Evolutionary conservation across 163 green algal genomes (phyloP), one percentile per base, ranked within the genome.

Genomic region (Chlorella variabilis): DNA sequence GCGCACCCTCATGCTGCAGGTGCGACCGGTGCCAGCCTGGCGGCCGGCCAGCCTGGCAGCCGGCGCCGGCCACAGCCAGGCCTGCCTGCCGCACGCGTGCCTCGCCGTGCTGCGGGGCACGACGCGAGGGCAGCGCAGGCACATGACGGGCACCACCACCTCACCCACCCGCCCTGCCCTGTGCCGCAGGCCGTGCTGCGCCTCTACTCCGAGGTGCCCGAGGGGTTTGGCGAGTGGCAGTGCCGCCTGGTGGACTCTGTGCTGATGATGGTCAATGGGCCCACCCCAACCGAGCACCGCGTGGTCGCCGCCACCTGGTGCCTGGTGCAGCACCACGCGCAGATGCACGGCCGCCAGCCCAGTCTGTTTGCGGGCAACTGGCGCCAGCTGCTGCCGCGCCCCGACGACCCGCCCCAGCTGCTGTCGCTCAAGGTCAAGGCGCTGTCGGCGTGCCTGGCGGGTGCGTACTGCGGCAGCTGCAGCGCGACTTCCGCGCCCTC

Each of bases 341-440:
- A 80, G 73, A 69, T 80, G 73, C 73, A 80, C 73, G 33, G 27
- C 27, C 54, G 56, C 33, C 73, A 38, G 73, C 73, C 73, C 73
- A 71, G 54, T 58, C 61, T 81, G 29, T 71, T 86, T 51, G 73
- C 71, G n/a, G 81, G 77, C 8, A 58, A 23, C 31, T 86, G 81
- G 81, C 58, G 66, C 41, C 81, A 81, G 56, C 71, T 86, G 25
- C 34, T 86, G 45, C 71, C 73, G 4, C 56, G 62, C 70, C 25
- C 34, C 31, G 73, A 74, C n/a, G 81, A 86, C 56, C 58, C 81
- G 11, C 27, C 73, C 1, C 71, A 86, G 81, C 70, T 86, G 48
- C 58, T 71, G 45, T 66, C 81, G 9, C 45, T 86, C 9, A 86
- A 86, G 23, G 27, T 86, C 23, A 86, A 86, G 68, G 71, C 73